Evolutionary conservation across 352 stramenopile species (phyloP), one percentile per base, ranked within the genome.

Genomic region (Phytophthora colocasiae): DNA sequence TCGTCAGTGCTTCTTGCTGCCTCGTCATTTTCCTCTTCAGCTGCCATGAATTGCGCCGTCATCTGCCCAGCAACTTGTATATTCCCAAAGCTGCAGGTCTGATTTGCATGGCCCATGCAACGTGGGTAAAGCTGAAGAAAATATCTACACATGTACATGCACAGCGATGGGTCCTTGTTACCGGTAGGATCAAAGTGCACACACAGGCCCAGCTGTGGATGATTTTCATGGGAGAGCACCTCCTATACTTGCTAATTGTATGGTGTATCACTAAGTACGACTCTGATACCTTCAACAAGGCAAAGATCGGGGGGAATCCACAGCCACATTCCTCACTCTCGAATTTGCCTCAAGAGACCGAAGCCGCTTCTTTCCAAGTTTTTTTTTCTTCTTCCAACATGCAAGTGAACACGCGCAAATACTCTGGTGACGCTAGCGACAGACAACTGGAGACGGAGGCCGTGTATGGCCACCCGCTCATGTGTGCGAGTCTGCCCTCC

Each of bases 381-480:
- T 22, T 22, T 26, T 12, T 17, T 14, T 9, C 38, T 14, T 8
- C 14, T 29, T 22, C 9, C 45, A 26, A 7, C 17, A 88, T 88
- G 79, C 73, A 88, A 62, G 66, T 81, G 45, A 82, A 31, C 17
- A 74, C 69, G 43, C 71, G 71, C 49, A 75, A 72, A 41, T 71
- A 75, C 53, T 78, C 50, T 31, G 62, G 63, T 40, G 73, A 84
- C 52, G 29, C 39, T 10, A 29, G 31, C 19, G 61, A 73, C 50
- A 46, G 51, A 45, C 59, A 69, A 34, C 59, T 50, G 49, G 81
- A 86, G 57, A 71, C 74, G 27, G 82, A 91, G 63, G 82, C 83
- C 29, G 67, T 95, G 26, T 95, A 95, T 58, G 86, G 85, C 56
- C 87, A 95, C 71, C 87, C 87, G 64, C 83, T 93, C 69, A 93